Evolutionary conservation across 202 grass and related monocot species (phyloP).

Genomic region (Setaria italica): DNA sequence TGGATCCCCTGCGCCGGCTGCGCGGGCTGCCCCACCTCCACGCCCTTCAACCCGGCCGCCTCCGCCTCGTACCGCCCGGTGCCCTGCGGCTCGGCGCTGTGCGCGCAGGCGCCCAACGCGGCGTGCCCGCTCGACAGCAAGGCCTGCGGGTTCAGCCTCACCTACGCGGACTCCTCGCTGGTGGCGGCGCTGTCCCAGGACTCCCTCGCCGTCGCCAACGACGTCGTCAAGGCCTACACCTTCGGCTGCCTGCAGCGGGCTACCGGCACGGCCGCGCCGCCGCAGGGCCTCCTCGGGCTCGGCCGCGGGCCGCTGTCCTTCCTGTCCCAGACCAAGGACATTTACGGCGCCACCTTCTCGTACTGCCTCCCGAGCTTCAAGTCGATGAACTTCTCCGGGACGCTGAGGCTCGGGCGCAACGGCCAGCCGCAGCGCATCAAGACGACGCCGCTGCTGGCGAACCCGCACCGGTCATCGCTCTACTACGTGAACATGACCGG

Average conservation of each 20-base stretch:
- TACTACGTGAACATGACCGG: slow-evolving; percentile 95
- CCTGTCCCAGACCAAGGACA: slow-evolving; percentile 74
- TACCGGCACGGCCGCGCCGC: slow-evolving; percentile 69
- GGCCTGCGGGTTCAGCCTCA: slow-evolving; percentile 78
- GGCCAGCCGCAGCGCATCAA: slow-evolving; percentile 85
- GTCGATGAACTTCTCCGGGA: slow-evolving; percentile 91
- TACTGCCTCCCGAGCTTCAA: slow-evolving; percentile 97
- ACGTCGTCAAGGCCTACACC: slow-evolving; percentile 68
- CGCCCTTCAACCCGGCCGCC: slow-evolving; percentile 56
- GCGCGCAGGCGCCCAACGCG: slow-evolving; percentile 62
- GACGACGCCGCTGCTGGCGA: slow-evolving; percentile 79
- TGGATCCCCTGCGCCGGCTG: slow-evolving; percentile 91
- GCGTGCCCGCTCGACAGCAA: slow-evolving; percentile 49
- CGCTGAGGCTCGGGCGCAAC: slow-evolving; percentile 68
- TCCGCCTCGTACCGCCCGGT: slow-evolving; percentile 65
- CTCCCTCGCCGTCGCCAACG: slow-evolving; percentile 65
- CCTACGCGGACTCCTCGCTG: slow-evolving; percentile 74
- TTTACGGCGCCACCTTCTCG: slow-evolving; percentile 83
- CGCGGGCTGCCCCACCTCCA: slow-evolving; percentile 59
- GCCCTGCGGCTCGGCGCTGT: slow-evolving; percentile 62
- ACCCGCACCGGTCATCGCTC: slow-evolving; percentile 81
- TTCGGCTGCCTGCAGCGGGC: slow-evolving; percentile 82
- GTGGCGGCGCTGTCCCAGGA: slow-evolving; percentile 67
- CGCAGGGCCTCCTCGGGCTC: slow-evolving; percentile 89
- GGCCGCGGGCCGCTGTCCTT: slow-evolving; percentile 86